Base-by-base conservation (phyloP, 2,329 filamentous ascomycete genomes). In the Aspergillaceae sp. region DNA sequence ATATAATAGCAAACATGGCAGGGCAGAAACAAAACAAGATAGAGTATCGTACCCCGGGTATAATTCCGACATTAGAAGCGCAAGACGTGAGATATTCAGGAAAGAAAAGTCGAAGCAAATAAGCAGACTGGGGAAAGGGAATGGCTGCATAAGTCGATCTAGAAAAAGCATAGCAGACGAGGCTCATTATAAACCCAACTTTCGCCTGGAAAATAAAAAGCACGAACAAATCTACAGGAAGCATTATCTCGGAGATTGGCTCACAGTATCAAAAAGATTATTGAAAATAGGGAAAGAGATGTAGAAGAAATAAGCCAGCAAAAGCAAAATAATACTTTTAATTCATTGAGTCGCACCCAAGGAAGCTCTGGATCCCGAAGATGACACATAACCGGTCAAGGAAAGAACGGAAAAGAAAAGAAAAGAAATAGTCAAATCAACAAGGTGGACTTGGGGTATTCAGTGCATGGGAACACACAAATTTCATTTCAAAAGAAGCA, bases 361-460 rank as follows among this genome's bases (percentile, higher is more conserved):
- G 50, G 50, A 56, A 45, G 46, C 38, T 60, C 51, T 58, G 45
- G 56, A 57, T 19, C 19, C 19, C 56, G 49, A 54, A 51, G 58
- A 51, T 53, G 51, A 52, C 51, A 55, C 56, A 64, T 56, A 61
- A 56, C 56, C 58, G 54, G 59, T 56, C 56, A 56, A 51, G 53
- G 54, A 51, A 51, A 50, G 46, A 56, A 51, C 48, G 58, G 52
- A 55, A 44, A 50, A 58, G 56, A 60, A 51, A 51, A 50, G 46
- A 57, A 50, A 49, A 59, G 52, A 55, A 45, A 49, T 56, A 60
- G 48, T 61, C 56, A 59, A 60, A 53, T 55, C 58, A 63, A 62
- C 56, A 59, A 57, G 54, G 58, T 62, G 60, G 59, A 65, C 60
- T 65, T 62, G 64, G 66, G 67, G 66, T 69, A 69, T 68, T 67